Base-by-base conservation (phyloP, 345 rosid species). In the Populus simonii region DNA sequence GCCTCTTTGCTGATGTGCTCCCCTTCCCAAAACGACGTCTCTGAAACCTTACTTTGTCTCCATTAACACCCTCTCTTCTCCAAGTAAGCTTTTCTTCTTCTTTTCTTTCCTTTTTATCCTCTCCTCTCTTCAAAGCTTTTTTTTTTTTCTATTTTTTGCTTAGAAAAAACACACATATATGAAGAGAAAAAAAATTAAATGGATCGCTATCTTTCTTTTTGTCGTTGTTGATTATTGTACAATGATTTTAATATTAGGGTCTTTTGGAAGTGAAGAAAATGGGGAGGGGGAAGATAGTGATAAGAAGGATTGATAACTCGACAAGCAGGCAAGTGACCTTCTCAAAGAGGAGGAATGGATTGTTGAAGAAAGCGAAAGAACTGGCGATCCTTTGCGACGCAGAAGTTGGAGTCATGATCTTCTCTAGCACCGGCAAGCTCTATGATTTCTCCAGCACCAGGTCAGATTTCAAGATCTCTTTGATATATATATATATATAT, bases 271-370 rank as follows among this genome's bases (percentile, higher is more conserved):
- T 33, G 71, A 23, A 8, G 17, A 41, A 16, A 59, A 89, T 89
- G 91, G 91, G 91, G 83, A 86, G 91, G 83, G 91, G 91, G 45
- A 89, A 89, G 80, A 89, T 89, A 74, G 86, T 82, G 81, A 89
- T 89, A 47, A 82, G 89, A 82, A 86, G 91, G 79, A 89, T 89
- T 71, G 91, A 89, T 23, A 85, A 89, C 67, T 84, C 89, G 74
- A 85, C 91, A 61, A 89, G 89, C 81, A 82, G 91, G 81, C 91
- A 89, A 76, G 91, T 89, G 63, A 88, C 91, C 27, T 88, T 88
- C 74, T 88, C 91, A 51, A 88, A 88, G 81, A 49, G 91, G 71
- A 75, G 91, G 63, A 85, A 75, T 36, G 91, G 91, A 67, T 57
- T 89, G 82, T 71, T 89, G 81, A 89, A 89, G 88, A 89, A 89